Conservation (phyloP, 306 rosid species). For the Elaeagnus macrophylla region DNA sequence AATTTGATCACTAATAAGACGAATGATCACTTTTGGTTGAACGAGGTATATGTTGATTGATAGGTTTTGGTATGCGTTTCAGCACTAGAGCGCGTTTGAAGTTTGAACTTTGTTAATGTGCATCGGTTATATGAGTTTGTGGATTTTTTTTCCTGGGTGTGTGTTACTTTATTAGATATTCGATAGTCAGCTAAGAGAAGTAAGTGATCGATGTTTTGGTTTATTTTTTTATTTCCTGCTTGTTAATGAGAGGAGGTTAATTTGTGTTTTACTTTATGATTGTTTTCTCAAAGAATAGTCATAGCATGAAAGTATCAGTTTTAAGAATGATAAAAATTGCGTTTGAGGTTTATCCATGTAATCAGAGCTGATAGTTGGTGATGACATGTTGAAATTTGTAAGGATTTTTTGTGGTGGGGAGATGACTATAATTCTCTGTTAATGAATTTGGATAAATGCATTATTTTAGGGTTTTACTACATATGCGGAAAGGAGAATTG, state of each 20-base stretch:
- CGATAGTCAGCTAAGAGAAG: too few relatives aligned
- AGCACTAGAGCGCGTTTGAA: neutral
- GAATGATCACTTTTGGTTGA: conserved; percentile 91
- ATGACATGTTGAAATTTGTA: neutral
- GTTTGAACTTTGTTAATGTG: neutral
- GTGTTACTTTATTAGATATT: neutral
- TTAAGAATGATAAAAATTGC: too few relatives aligned
- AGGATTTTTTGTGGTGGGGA: neutral
- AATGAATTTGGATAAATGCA: conserved; percentile 8
- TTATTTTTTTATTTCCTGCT: too few relatives aligned
- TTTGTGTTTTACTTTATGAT: too few relatives aligned
- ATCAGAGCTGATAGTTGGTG: neutral
- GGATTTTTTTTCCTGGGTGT: neutral
- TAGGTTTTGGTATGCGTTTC: neutral
- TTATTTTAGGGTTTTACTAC: conserved; percentile 70
- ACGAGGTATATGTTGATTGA: conserved; percentile 47
- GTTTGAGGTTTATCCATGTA: neutral
- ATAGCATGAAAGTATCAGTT: too few relatives aligned
- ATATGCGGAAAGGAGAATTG: conserved; percentile 90
- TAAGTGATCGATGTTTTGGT: too few relatives aligned
- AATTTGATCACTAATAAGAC: conserved; percentile 85
- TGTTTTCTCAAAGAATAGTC: too few relatives aligned
- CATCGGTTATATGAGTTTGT: neutral
- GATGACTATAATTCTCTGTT: neutral
- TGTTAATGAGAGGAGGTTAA: too few relatives aligned